Evolutionary conservation across 208 protist species (phyloP).

Genomic region (Trichomonas tenax): DNA sequence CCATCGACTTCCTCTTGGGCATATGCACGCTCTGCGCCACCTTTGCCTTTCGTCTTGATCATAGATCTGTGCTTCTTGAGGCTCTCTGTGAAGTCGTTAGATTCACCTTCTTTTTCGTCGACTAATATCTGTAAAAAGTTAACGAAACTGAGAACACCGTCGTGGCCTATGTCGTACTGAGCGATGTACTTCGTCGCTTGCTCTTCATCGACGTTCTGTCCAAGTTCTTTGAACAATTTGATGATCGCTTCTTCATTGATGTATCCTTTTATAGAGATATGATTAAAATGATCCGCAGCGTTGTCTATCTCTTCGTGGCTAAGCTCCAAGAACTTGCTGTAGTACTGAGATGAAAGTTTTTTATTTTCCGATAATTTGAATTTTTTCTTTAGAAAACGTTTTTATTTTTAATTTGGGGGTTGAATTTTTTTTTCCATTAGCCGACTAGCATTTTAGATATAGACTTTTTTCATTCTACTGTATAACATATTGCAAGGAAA

Average conservation of each 20-base stretch:
- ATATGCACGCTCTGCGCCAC: conserved; percentile 30
- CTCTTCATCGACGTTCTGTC: too few species aligned
- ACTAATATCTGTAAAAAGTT: background rate
- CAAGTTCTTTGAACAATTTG: background rate
- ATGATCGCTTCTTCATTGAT: background rate
- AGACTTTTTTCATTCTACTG: too few species aligned
- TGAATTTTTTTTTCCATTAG: too few species aligned
- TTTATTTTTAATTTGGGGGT: too few species aligned
- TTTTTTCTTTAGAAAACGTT: too few species aligned
- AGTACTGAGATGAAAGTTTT: background rate
- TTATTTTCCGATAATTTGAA: too few species aligned
- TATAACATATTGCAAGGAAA: too few species aligned
- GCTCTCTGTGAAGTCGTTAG: background rate
- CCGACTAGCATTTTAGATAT: too few species aligned
- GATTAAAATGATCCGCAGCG: background rate
- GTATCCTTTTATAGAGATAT: background rate
- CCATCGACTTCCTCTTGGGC: conserved; percentile 35
- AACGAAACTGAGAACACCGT: background rate
- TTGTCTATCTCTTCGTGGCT: background rate
- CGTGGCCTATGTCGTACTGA: background rate
- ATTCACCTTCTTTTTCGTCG: background rate
- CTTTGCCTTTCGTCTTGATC: background rate
- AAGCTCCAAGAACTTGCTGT: background rate
- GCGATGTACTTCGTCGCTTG: background rate
- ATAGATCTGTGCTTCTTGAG: background rate